These are phyloP conservation scores for Fusarium camptoceras DNA, from an alignment of 2,329 filamentous ascomycete species.

Conservation along the genomic window DNA sequence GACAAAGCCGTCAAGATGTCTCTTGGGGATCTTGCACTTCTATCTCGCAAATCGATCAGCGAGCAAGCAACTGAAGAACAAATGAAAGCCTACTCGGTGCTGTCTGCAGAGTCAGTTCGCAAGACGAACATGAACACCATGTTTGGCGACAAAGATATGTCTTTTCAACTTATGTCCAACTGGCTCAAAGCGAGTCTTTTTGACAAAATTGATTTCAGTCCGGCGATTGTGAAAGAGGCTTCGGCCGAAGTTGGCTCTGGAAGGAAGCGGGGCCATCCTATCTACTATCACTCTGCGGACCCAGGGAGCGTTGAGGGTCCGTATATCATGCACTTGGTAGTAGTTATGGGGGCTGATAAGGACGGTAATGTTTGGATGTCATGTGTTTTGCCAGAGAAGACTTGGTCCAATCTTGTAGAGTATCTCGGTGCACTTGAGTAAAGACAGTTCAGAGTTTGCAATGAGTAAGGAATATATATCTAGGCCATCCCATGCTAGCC, in stretches of 20 bases:
- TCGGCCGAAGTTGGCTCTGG: not conserved
- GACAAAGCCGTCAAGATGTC: not conserved
- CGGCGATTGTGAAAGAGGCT: conserved; percentile 6
- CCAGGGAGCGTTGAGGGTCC: conserved; percentile 21
- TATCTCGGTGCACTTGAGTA: conserved; percentile 17
- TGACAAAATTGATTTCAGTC: conserved; percentile 32
- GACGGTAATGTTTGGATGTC: conserved; percentile 28
- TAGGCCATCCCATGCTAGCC: not conserved
- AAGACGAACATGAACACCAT: conserved; percentile 15
- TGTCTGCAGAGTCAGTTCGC: conserved; percentile 24
- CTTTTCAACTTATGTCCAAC: conserved; percentile 34
- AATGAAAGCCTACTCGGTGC: conserved; percentile 17
- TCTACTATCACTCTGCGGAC: conserved; percentile 31
- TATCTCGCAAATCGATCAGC: conserved; percentile 17
- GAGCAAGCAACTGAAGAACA: conserved; percentile 36
- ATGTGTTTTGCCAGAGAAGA: conserved; percentile 15
- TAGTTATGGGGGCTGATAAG: conserved; percentile 17
- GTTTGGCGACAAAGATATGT: conserved; percentile 25
- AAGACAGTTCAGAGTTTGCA: not conserved
- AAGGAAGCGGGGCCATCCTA: conserved; percentile 12
- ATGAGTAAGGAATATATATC: not conserved
- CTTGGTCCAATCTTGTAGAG: conserved; percentile 19
- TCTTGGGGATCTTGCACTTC: conserved; percentile 28
- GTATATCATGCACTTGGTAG: conserved; percentile 24
- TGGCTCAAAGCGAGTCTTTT: conserved; percentile 29